Conservation (phyloP, 192 early-diverging fungal genomes). For the Entomortierella parvispora region DNA sequence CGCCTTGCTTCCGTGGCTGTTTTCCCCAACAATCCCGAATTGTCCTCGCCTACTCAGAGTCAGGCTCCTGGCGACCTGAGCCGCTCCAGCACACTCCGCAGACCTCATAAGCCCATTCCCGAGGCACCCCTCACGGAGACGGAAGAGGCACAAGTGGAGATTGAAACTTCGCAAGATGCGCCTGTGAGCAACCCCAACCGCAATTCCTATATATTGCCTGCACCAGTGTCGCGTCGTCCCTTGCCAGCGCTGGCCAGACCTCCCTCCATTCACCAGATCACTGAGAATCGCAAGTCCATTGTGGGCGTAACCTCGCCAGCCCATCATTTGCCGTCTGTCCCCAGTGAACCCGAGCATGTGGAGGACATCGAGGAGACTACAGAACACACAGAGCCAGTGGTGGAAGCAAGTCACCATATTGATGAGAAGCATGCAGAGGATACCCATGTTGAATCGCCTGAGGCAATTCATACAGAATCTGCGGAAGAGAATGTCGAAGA, state of each 20-base stretch:
- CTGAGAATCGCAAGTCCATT: constrained; percentile 24
- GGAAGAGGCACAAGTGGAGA: neutral
- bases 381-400: neutral
- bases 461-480: constrained; percentile 5
- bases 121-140: constrained; percentile 31
- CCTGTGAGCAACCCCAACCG: constrained; percentile 20
- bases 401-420: neutral
- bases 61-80: constrained; percentile 15
- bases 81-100: constrained; percentile 22
- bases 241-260: constrained; percentile 50
- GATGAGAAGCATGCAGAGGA: neutral
- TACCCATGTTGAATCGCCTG: neutral
- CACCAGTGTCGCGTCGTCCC: constrained; percentile 32
- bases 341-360: constrained; percentile 1
- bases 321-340: constrained; percentile 24
- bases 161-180: neutral
- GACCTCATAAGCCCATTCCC: constrained; percentile 42
- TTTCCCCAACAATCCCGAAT: constrained; percentile 1
- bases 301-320: constrained; percentile 8
- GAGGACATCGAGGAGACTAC: constrained; percentile 2
- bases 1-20: constrained; percentile 8
- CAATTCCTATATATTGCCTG: constrained; percentile 35
- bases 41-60: constrained; percentile 14
- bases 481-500: constrained; percentile 21
- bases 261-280: constrained; percentile 42